Evolutionary conservation across 129 eudicot genomes (phyloP).

Genomic region (Flaveria brownii): DNA sequence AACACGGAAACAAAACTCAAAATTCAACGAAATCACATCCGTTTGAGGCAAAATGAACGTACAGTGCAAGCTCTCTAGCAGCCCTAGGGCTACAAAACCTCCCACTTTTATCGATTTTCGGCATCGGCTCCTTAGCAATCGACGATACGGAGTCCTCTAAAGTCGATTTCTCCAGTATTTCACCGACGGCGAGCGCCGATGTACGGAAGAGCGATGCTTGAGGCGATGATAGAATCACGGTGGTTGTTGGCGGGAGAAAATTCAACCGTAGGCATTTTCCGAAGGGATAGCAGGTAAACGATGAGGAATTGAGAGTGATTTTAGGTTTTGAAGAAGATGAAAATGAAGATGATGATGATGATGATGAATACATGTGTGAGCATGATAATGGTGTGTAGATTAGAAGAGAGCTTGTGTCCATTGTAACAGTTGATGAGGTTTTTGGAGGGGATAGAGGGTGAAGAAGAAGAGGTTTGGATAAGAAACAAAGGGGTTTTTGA

Average conservation of each 20-base stretch:
- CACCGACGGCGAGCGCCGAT: conserved; percentile 38
- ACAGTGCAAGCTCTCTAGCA: conserved; percentile 96
- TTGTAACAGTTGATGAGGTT: conserved; percentile 13
- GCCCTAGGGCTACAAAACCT: conserved; percentile 98
- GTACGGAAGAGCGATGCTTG: conserved; percentile 32
- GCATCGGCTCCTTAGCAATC: conserved; percentile 42
- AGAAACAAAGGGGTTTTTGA: conserved; percentile 33
- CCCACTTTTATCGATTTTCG: conserved; percentile 83
- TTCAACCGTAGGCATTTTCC: conserved; percentile 29
- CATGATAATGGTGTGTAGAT: conserved; percentile 33
- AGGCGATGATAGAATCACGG: conserved; percentile 33
- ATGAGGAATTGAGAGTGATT: conserved; percentile 24
- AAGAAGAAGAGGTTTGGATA: conserved; percentile 28
- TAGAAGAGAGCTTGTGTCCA: conserved; percentile 47
- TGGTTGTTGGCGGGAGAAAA: conserved; percentile 26
- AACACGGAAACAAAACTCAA: background rate
- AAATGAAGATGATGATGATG: conserved; percentile 29
- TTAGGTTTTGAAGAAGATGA: conserved; percentile 37
- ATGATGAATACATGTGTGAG: conserved; percentile 26
- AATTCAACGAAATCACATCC: background rate
- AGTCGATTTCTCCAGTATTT: conserved; percentile 37
- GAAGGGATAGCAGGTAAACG: conserved; percentile 20
- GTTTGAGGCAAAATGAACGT: background rate
- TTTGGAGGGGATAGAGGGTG: conserved; percentile 9
- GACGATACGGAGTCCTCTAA: conserved; percentile 29